Evolutionary conservation across 257 asterid species (phyloP).

Genomic region (Solanum arcanum): DNA sequence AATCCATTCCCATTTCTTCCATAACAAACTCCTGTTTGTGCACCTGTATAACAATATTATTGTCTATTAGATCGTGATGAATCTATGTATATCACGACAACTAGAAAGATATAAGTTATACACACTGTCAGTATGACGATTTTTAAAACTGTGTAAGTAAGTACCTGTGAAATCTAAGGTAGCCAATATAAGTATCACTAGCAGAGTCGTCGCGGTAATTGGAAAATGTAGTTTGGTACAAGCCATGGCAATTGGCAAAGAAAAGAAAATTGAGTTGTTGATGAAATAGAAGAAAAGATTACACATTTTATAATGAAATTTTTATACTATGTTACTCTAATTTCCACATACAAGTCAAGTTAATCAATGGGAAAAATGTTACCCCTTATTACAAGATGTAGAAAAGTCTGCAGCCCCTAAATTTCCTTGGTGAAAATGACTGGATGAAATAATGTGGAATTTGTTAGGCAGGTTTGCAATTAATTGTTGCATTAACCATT

Average conservation of each 20-base stretch:
- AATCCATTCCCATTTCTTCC: constrained; percentile 13
- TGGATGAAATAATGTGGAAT: neutral
- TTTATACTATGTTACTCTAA: neutral
- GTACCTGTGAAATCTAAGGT: neutral
- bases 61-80: neutral
- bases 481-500: neutral
- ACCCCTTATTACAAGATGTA: neutral
- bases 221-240: neutral
- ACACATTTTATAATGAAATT: neutral
- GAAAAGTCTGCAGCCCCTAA: neutral
- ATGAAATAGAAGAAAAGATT: neutral
- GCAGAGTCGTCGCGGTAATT: neutral
- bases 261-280: neutral
- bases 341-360: neutral
- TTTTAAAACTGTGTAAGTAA: too few relatives aligned
- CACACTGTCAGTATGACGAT: neutral
- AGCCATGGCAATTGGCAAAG: neutral
- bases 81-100: neutral
- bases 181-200: neutral
- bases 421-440: neutral
- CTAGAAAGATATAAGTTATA: neutral
- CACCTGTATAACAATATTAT: neutral
- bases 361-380: neutral
- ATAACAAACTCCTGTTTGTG: constrained; percentile 23
- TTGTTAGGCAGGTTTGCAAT: neutral